phyloP scores from a whole-genome alignment of 1,139 yeast species.

The Saccharomycopsis phalli region DNA sequence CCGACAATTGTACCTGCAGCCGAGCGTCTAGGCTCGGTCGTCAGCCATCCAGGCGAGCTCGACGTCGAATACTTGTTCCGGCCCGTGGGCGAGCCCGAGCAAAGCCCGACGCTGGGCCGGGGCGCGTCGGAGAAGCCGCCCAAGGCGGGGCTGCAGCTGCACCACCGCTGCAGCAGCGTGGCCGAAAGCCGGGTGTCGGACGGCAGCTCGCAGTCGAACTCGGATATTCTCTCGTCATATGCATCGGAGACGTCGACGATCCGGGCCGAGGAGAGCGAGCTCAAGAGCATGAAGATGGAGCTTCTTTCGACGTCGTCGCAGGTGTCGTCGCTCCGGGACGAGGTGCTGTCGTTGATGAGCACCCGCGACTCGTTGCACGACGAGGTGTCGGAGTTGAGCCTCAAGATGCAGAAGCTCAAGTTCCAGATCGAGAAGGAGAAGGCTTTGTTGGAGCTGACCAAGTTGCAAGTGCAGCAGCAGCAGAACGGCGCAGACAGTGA shows the following conservation, averaged over 20 bases:
- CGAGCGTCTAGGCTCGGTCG: slow-evolving; percentile 3
- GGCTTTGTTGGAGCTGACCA: slow-evolving; percentile 24
- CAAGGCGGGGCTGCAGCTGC: not conserved
- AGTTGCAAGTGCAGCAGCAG: slow-evolving; percentile 11
- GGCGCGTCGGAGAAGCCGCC: not conserved
- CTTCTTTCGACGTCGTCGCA: slow-evolving; percentile 1
- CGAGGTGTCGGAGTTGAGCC: slow-evolving; percentile 15
- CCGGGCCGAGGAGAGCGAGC: not conserved
- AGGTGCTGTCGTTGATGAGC: slow-evolving; percentile 6
- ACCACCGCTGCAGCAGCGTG: not conserved
- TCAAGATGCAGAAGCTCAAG: slow-evolving; percentile 16
- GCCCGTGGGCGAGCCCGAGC: not conserved
- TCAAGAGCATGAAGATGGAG: slow-evolving; percentile 6
- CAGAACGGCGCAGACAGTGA: not conserved
- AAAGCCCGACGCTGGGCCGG: not conserved
- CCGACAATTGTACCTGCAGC: slow-evolving; percentile 5
- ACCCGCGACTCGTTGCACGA: slow-evolving; percentile 6
- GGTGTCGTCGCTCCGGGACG: slow-evolving; percentile 11
- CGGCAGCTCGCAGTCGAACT: slow-evolving; percentile 6
- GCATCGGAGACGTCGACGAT: slow-evolving; percentile 10
- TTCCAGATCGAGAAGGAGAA: slow-evolving; percentile 23
- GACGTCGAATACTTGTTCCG: not conserved
- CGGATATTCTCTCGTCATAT: slow-evolving; percentile 11
- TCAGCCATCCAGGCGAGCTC: slow-evolving; percentile 2
- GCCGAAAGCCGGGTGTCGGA: slow-evolving; percentile 14